These are phyloP conservation scores for Arthrobotrys musiformis DNA, from an alignment of 2,329 filamentous ascomycete genomes.

Conservation along the genomic window DNA sequence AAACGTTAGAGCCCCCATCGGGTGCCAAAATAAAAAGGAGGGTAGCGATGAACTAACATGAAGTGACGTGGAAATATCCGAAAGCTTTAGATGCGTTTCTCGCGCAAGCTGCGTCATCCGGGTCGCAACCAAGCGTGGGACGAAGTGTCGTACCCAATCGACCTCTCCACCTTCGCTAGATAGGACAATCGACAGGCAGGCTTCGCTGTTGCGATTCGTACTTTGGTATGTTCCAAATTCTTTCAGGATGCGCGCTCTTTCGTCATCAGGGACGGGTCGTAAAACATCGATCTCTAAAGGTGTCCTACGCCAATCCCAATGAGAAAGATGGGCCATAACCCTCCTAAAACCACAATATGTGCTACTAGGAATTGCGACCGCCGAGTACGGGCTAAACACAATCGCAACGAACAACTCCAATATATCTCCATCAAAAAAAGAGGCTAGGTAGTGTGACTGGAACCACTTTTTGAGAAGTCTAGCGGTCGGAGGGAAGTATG, in stretches of 20 bases:
- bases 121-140: slow-evolving; percentile 26
- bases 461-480: slow-evolving; percentile 92
- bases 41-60: slow-evolving; percentile 34
- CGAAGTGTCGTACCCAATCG: not conserved
- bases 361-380: slow-evolving; percentile 81
- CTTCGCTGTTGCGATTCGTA: not conserved
- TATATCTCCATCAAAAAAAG: slow-evolving; percentile 80
- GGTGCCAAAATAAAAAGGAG: not conserved
- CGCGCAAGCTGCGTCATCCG: slow-evolving; percentile 39
- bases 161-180: slow-evolving; percentile 1
- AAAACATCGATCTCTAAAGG: slow-evolving; percentile 18
- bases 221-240: not conserved
- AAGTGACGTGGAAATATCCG: not conserved
- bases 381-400: slow-evolving; percentile 82
- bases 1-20: not conserved
- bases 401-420: slow-evolving; percentile 84
- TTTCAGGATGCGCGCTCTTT: not conserved
- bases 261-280: slow-evolving; percentile 18
- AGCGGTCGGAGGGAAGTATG: slow-evolving; percentile 81
- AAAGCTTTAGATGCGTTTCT: slow-evolving; percentile 10
- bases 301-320: slow-evolving; percentile 44
- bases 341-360: slow-evolving; percentile 31
- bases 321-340: slow-evolving; percentile 26
- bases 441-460: slow-evolving; percentile 78
- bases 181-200: slow-evolving; percentile 9